Conservation (phyloP, 2,329 filamentous ascomycete genomes). For the Aspergillus pseudonomiae region DNA sequence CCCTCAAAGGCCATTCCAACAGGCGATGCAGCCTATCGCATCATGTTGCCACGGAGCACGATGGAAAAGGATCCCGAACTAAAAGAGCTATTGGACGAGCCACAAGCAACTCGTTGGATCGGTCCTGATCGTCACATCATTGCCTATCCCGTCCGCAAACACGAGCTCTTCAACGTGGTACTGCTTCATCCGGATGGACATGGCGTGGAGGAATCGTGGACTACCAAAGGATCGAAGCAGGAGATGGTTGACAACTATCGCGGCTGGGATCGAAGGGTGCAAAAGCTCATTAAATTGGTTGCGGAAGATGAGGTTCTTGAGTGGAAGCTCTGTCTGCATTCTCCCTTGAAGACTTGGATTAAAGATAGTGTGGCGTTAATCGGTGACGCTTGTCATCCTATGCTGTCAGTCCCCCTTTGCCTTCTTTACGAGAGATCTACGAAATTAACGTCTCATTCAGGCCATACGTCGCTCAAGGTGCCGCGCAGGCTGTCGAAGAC, state of each 20-base stretch:
- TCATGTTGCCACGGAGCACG: conserved; percentile 71
- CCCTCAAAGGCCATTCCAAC: conserved; percentile 47
- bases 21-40: conserved; percentile 76
- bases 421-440: neutral
- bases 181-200: conserved; percentile 64
- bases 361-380: conserved; percentile 41
- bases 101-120: conserved; percentile 74
- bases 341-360: conserved; percentile 39
- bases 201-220: conserved; percentile 66
- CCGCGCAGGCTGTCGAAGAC: conserved; percentile 52
- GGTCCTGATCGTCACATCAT: conserved; percentile 76
- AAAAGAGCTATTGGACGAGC: conserved; percentile 65
- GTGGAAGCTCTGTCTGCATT: conserved; percentile 41
- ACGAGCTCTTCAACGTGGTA: conserved; percentile 68
- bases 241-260: conserved; percentile 64
- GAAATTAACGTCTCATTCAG: conserved; percentile 7
- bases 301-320: conserved; percentile 54
- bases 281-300: conserved; percentile 62
- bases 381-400: conserved; percentile 51
- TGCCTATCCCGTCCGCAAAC: conserved; percentile 71
- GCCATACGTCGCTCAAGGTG: conserved; percentile 48
- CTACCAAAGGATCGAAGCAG: conserved; percentile 63
- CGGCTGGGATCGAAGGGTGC: conserved; percentile 64
- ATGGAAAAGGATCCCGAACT: conserved; percentile 71
- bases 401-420: conserved; percentile 34